Evolutionary conservation across 805 yeast species (phyloP), one percentile per base, ranked within the genome.

Genomic region (Pichia eremophila): DNA sequence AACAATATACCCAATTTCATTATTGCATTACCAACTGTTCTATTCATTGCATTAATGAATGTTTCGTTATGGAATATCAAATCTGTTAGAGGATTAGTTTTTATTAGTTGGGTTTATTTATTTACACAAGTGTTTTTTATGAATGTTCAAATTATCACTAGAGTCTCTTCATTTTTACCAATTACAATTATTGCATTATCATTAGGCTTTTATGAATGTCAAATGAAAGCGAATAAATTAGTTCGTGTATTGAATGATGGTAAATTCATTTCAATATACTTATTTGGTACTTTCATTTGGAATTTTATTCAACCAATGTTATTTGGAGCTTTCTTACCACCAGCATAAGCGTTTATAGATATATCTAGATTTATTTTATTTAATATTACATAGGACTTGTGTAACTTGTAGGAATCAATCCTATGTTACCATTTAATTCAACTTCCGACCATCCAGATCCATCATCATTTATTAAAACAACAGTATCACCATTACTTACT

Each of bases 381-480:
- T 34, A 12, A 14, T 14, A 14, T 15, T 15, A 34, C 8, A 34
- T 34, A 34, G n/a, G 8, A 14, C 17, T 9, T 12, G 17, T 81
- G 62, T 90, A 90, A 51, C 84, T 71, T 0, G 93, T 81, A 7
- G 98, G 98, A 64, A 86, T 81, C 47, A 84, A 61, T 1, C 95
- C 95, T 18, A 67, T 69, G 8, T 51, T 53, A 0, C 91, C 93
- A 52, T 78, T 70, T 8, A 83, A 50, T 60, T 85, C 91, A 12
- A 97, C 98, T 55, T 81, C 85, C 2, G 97, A 90, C 99, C 99
- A 93, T 0, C 99, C 99, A 38, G 75, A 75, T 10, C 88, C 90
- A 54, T 83, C 85, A 45, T 83, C 85, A 29, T 75, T 81, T 1
- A 85, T 58, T 12, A 93, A 74, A 11, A 75, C 72, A 18, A 93